Percentiles rank a stretch among this genome's conserved stretches.
Evolutionary conservation across 108 stramenopile species (phyloP).

Genomic region (Nitzschia sp.): DNA sequence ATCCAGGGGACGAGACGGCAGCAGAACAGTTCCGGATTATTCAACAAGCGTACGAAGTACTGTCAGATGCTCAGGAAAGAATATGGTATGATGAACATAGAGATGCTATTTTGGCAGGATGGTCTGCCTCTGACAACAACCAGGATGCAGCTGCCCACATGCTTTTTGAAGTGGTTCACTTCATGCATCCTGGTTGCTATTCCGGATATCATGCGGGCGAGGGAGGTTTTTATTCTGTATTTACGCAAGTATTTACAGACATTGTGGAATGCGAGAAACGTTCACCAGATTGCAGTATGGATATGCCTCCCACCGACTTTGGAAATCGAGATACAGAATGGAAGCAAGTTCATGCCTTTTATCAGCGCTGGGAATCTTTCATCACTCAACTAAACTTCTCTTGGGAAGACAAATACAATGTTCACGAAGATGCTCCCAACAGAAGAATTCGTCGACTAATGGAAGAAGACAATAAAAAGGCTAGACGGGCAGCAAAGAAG

Average conservation of each 20-base stretch:
- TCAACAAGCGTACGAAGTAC: slow-evolving; percentile 93
- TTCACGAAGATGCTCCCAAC: slow-evolving; percentile 66
- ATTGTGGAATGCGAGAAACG: slow-evolving; percentile 59
- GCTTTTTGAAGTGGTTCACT: slow-evolving; percentile 77
- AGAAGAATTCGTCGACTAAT: slow-evolving; percentile 75
- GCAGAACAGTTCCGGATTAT: slow-evolving; percentile 75
- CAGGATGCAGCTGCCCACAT: slow-evolving; percentile 41
- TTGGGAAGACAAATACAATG: slow-evolving; percentile 82
- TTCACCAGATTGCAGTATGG: slow-evolving; percentile 47
- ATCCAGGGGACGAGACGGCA: slow-evolving; percentile 44
- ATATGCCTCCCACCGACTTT: slow-evolving; percentile 56
- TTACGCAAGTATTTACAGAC: slow-evolving; percentile 58
- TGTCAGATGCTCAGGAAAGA: slow-evolving; percentile 85
- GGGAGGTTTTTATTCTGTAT: slow-evolving; percentile 65
- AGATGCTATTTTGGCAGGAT: slow-evolving; percentile 76
- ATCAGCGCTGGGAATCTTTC: slow-evolving; percentile 82
- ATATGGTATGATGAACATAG: slow-evolving; percentile 93
- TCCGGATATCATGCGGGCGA: slow-evolving; percentile 62
- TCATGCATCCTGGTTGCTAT: slow-evolving; percentile 69
- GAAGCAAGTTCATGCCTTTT: slow-evolving; percentile 61
- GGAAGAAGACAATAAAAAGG: slow-evolving; percentile 87
- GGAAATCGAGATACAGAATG: slow-evolving; percentile 58
- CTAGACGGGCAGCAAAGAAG: slow-evolving; percentile 63
- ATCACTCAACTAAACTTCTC: slow-evolving; percentile 66
- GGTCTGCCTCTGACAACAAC: slow-evolving; percentile 38